Conservation (phyloP, 176 grass and related monocot genomes). For the Oryza brachyantha region DNA sequence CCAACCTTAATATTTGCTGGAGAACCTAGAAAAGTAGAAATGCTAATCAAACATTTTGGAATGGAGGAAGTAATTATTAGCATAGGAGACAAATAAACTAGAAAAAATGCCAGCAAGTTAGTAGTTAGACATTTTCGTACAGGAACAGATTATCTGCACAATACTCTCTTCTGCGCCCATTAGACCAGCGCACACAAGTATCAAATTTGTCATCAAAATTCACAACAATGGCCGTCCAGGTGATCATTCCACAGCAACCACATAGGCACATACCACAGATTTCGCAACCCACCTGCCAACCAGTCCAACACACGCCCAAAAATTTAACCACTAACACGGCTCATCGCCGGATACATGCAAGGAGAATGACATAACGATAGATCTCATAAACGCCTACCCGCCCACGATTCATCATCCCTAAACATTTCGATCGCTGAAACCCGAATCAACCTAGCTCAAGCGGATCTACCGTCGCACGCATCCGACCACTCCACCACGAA, state of each 20-base stretch:
- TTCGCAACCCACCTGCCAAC: neutral
- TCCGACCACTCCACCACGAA: neutral
- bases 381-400: neutral
- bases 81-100: neutral
- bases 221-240: neutral
- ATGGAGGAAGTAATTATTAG: no score
- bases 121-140: neutral
- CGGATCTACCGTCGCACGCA: slow-evolving; percentile 20
- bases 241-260: neutral
- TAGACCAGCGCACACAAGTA: neutral
- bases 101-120: neutral
- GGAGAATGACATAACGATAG: neutral
- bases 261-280: neutral
- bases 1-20: no score
- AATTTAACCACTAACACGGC: neutral
- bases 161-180: neutral
- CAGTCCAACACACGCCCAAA: neutral
- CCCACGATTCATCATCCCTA: neutral
- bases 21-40: no score
- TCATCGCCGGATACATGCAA: neutral
- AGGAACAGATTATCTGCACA: neutral
- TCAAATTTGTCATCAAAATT: neutral
- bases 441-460: neutral
- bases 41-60: no score
- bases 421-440: neutral